Conservation (phyloP, 1,139 yeast species). For the Blastobotrys raffinosifermentans region DNA sequence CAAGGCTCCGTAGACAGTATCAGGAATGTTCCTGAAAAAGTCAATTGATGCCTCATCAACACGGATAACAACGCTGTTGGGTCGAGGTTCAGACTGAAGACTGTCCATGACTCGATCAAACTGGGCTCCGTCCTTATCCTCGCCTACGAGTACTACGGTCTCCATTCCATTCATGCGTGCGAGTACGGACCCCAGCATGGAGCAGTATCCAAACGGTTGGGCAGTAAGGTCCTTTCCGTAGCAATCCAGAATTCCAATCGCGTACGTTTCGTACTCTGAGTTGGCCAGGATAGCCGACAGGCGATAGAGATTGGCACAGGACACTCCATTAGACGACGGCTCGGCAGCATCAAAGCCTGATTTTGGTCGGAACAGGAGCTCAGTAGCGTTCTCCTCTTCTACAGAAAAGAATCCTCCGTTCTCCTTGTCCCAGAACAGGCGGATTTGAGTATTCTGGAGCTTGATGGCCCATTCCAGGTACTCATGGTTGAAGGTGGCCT, state of each 20-base stretch:
- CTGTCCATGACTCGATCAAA: conserved; percentile 11
- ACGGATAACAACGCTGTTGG: conserved; percentile 16
- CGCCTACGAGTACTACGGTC: conserved; percentile 21
- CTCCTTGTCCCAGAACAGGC: conserved; percentile 31
- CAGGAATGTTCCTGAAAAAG: conserved; percentile 12
- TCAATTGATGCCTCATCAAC: conserved; percentile 17
- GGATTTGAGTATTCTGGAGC: conserved; percentile 31
- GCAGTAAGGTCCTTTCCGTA: conserved; percentile 30
- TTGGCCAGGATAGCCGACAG: conserved; percentile 26
- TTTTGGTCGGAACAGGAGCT: conserved; percentile 33
- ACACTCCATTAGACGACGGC: conserved; percentile 36
- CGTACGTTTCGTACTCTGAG: conserved; percentile 21
- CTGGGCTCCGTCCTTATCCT: conserved; percentile 10
- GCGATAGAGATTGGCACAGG: conserved; percentile 30
- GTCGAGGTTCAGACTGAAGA: conserved; percentile 10
- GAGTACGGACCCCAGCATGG: conserved; percentile 25
- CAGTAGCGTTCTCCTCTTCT: conserved; percentile 16
- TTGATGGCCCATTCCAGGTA: conserved; percentile 30
- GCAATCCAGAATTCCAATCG: conserved; percentile 24
- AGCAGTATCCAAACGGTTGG: conserved; percentile 32
- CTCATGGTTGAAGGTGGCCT: conserved; percentile 27
- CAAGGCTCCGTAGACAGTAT: conserved; percentile 20
- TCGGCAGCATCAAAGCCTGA: conserved; percentile 36
- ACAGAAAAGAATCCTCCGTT: conserved; percentile 33
- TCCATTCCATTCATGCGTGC: conserved; percentile 19